These are phyloP conservation scores for Mollisia scopiformis DNA, from an alignment of 2,329 filamentous ascomycete genomes.

Conservation along the genomic window DNA sequence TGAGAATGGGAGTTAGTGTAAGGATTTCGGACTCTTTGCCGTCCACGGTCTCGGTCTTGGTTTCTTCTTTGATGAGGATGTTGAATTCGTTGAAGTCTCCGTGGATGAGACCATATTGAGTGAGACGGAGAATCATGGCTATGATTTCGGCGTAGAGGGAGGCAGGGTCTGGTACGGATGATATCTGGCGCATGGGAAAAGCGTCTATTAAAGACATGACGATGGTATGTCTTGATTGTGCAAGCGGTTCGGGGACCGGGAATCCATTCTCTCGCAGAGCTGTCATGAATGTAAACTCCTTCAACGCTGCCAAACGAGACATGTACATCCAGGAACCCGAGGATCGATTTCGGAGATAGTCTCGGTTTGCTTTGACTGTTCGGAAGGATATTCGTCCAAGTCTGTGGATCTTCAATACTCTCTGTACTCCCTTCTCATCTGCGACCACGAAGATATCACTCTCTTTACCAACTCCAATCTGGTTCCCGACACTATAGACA, in stretches of 20 bases:
- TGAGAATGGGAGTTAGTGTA: constrained; percentile 77
- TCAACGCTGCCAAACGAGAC: constrained; percentile 87
- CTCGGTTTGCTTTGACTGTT: constrained; percentile 92
- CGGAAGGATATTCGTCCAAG: constrained; percentile 96
- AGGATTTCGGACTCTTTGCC: constrained; percentile 49
- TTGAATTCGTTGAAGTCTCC: constrained; percentile 99
- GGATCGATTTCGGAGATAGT: constrained; percentile 83
- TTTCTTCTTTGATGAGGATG: constrained; percentile 84
- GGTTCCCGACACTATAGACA: constrained; percentile 90
- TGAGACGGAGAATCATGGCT: constrained; percentile 79
- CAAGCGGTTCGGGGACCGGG: constrained; percentile 83
- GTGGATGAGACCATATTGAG: constrained; percentile 88
- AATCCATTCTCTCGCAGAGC: constrained; percentile 83
- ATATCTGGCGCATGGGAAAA: constrained; percentile 87
- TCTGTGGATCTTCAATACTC: constrained; percentile 93
- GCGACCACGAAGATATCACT: constrained; percentile 96
- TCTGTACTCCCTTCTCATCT: constrained; percentile 73
- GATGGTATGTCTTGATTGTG: constrained; percentile 91
- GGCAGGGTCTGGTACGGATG: constrained; percentile 80
- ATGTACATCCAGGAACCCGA: constrained; percentile 98
- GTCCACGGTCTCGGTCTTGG: constrained; percentile 37
- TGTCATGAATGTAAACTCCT: constrained; percentile 94
- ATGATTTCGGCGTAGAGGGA: constrained; percentile 92
- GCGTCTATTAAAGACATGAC: constrained; percentile 95
- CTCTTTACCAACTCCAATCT: constrained; percentile 96